phyloP scores from a whole-genome alignment of 2,329 filamentous ascomycete genomes.

The Ophiostoma ips region DNA sequence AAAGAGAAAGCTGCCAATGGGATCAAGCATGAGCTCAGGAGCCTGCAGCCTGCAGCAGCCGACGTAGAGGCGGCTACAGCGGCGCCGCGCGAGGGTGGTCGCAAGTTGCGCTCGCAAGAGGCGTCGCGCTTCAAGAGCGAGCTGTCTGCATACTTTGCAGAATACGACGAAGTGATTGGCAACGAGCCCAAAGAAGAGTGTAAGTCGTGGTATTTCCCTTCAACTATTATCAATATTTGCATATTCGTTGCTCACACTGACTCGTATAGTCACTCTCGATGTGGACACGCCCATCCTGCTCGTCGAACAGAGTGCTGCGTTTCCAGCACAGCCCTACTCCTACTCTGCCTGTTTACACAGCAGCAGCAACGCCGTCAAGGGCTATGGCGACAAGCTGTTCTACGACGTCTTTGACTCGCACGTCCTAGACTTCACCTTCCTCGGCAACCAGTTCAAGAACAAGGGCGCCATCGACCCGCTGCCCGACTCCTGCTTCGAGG shows the following conservation, averaged over 20 bases:
- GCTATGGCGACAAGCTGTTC: conserved; percentile 43
- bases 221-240: too few species aligned
- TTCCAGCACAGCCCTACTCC: background rate
- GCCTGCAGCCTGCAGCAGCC: conserved; percentile 34
- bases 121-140: conserved; percentile 82
- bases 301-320: conserved; percentile 35
- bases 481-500: conserved; percentile 39
- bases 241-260: too few species aligned
- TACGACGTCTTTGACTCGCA: conserved; percentile 42
- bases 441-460: conserved; percentile 32
- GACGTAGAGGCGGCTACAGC: conserved; percentile 18
- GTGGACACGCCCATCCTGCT: conserved; percentile 61
- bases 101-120: conserved; percentile 75
- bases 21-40: conserved; percentile 45
- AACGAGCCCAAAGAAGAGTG: conserved; percentile 67
- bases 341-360: too few species aligned
- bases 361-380: too few species aligned
- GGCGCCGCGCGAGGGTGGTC: conserved; percentile 40
- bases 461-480: conserved; percentile 38
- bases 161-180: conserved; percentile 88
- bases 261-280: conserved; percentile 52
- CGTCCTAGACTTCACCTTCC: conserved; percentile 40
- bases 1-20: conserved; percentile 47
- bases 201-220: too few species aligned
- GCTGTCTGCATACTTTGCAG: conserved; percentile 76